These are phyloP conservation scores for Houttuynia cordata DNA, from an alignment of 164 flowering plant species.

Conservation along the genomic window DNA sequence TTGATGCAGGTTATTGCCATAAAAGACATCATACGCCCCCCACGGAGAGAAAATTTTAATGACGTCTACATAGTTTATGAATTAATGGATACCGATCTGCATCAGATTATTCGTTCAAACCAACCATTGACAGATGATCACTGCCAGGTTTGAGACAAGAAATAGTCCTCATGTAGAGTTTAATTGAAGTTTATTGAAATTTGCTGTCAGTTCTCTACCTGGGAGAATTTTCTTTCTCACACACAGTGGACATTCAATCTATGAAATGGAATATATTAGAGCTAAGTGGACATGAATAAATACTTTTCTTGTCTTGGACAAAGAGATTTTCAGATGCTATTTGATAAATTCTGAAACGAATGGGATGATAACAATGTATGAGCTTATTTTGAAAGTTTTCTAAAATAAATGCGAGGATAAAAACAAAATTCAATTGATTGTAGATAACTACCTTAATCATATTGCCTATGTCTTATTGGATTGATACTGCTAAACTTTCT, in stretches of 20 bases:
- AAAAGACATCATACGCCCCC: conserved; percentile 79
- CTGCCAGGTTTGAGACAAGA: conserved; percentile 51
- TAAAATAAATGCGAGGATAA: too few species aligned
- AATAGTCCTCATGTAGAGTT: background rate
- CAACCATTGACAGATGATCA: conserved; percentile 72
- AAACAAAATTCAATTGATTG: too few species aligned
- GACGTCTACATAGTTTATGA: conserved; percentile 86
- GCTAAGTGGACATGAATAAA: too few species aligned
- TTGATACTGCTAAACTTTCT: background rate
- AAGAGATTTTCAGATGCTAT: too few species aligned
- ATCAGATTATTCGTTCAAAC: conserved; percentile 73
- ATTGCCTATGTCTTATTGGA: background rate
- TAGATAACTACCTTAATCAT: background rate
- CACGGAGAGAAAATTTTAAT: conserved; percentile 59
- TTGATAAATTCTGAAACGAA: too few species aligned
- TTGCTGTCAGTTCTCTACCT: too few species aligned
- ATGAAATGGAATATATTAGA: too few species aligned
- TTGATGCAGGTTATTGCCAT: conserved; percentile 52
- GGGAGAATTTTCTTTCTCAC: too few species aligned
- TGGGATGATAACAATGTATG: too few species aligned
- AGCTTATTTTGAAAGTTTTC: too few species aligned
- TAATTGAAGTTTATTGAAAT: background rate
- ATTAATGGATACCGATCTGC: conserved; percentile 90
- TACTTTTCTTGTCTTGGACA: too few species aligned
- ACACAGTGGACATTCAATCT: too few species aligned